These are phyloP conservation scores for Quercus alba DNA, from an alignment of 306 rosid species.

Conservation along the genomic window DNA sequence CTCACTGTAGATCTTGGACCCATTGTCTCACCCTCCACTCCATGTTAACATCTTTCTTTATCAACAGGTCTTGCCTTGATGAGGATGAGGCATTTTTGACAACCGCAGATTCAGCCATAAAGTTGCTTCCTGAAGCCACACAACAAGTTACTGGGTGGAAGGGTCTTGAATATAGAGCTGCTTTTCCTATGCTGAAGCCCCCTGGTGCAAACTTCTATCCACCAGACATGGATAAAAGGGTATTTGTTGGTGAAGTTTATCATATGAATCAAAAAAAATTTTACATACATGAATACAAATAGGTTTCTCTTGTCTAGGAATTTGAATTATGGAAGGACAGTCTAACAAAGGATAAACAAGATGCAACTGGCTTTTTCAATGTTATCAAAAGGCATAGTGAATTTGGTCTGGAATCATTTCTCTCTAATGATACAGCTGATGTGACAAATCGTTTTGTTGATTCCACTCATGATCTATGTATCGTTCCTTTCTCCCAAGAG, in stretches of 20 bases:
- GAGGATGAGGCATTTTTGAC: conserved; percentile 83
- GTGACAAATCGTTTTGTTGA: conserved; percentile 13
- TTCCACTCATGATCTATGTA: conserved; percentile 49
- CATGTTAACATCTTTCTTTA: conserved; percentile 5
- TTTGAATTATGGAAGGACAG: conserved; percentile 74
- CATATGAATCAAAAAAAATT: conserved; percentile 3
- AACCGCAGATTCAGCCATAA: conserved; percentile 84
- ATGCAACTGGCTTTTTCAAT: conserved; percentile 72
- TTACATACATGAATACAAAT: conserved; percentile 16
- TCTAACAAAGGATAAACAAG: conserved; percentile 56
- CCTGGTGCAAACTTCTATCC: conserved; percentile 96
- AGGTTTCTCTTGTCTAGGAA: conserved; percentile 57
- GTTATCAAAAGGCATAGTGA: conserved; percentile 75
- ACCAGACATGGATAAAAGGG: conserved; percentile 93
- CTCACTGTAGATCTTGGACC: no score
- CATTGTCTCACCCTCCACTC: no score
- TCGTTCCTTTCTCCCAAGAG: conserved; percentile 75
- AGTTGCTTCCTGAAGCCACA: conserved; percentile 66
- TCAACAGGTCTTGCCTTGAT: conserved; percentile 78
- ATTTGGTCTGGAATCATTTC: conserved; percentile 46
- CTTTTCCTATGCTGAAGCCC: conserved; percentile 74
- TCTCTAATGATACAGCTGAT: conserved; percentile 15
- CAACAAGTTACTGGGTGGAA: conserved; percentile 63
- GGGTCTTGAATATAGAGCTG: conserved; percentile 84
- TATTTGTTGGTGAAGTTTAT: conserved; percentile 26